Evolutionary conservation across 2,329 filamentous ascomycete species (phyloP).

Genomic region (Orbilia blumenaviensis): DNA sequence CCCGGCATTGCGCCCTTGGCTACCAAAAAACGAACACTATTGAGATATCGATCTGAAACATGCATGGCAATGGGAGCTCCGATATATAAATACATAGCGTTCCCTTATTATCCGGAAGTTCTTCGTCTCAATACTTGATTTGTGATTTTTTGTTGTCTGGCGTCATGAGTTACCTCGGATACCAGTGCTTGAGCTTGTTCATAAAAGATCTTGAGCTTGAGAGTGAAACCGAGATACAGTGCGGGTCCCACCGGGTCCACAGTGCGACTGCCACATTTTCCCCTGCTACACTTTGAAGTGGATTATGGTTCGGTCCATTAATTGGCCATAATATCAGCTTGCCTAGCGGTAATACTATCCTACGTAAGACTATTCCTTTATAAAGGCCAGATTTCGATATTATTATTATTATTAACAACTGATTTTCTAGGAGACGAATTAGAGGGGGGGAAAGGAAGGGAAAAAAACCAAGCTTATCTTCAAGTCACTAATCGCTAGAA

Average conservation of each 20-base stretch:
- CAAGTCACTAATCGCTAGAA: neutral
- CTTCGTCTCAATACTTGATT: neutral
- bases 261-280: neutral
- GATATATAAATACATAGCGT: conserved; percentile 1
- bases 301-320: neutral
- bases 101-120: neutral
- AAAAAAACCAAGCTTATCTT: neutral
- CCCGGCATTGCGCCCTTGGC: neutral
- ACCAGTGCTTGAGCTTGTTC: neutral
- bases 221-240: neutral
- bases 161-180: conserved; percentile 6
- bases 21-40: conserved; percentile 5
- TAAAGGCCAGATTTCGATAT: neutral
- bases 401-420: neutral
- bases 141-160: neutral
- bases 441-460: neutral
- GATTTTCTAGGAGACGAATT: neutral
- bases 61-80: conserved; percentile 23
- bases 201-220: neutral
- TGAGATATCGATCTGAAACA: conserved; percentile 22
- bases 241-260: neutral
- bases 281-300: neutral
- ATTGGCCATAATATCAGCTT: neutral
- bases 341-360: neutral
- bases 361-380: neutral